Evolutionary conservation across 2,329 filamentous ascomycete species (phyloP), one percentile per base, ranked within the genome.

Genomic region (Pseudopyricularia cyperi): DNA sequence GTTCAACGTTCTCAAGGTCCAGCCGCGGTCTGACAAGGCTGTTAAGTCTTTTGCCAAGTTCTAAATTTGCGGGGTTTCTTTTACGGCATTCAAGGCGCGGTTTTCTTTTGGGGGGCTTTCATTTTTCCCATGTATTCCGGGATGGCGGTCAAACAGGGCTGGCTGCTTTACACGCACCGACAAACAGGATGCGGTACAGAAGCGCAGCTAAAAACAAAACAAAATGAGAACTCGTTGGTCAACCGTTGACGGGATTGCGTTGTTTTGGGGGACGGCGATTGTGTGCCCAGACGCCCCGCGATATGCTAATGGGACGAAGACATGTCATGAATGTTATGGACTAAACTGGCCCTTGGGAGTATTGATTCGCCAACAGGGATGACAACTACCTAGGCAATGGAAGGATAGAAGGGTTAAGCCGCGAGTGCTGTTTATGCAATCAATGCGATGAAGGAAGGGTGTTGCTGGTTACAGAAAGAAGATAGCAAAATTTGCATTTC

Each of bases 41-140:
- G 89, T 96, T 74, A 98, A 98, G 89, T 75, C 83, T 73, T 98
- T 98, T 84, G 80, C 74, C 80, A 98, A 98, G 83, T 98, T 98
- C 82, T 98, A 95, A 84, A 66, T 37, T 52, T 32, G 46, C 24
- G 46, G 44, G 44, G 47, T 48, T 33, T 48, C 33, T 52, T 39
- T 39, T 48, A 35, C 26, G 44, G 51, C 51, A 52, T 48, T 48
- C 49, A 30, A 42, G 49, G 49, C 49, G 49, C 37, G n/a, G 49
- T 51, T 51, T 44, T n/a, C 22, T 51, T 51, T 32, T 51, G 35
- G 49, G 30, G 49, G 49, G 26, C 28, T 51, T 46, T 51, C 49
- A 50, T 50, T 50, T 37, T 42, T 39, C 33, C 48, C 33, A 50
- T 37, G 17, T 32, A 33, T 49, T 49, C 32, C 19, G 48, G 48